These are phyloP conservation scores for Cucurbita moschata DNA, from an alignment of 306 rosid species.

Conservation along the genomic window DNA sequence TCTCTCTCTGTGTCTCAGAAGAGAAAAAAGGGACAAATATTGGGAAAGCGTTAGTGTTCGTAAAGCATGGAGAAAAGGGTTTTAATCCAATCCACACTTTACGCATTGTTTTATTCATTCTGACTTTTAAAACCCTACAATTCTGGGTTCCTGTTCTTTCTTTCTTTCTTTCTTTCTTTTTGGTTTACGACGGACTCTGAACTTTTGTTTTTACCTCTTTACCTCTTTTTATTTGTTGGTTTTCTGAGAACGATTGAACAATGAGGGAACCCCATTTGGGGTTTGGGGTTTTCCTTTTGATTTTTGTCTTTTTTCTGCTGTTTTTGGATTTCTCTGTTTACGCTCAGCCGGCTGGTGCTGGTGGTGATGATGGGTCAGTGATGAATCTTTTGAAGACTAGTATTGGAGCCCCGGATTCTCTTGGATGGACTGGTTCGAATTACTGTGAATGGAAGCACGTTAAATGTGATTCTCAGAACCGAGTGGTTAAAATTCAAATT, in stretches of 20 bases:
- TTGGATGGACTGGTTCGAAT: conserved; percentile 36
- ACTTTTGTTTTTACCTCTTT: background rate
- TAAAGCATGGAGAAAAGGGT: background rate
- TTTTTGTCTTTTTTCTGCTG: background rate
- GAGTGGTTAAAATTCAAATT: conserved; percentile 34
- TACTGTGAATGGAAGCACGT: conserved; percentile 37
- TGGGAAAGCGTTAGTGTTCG: background rate
- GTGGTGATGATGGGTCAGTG: conserved; percentile 21
- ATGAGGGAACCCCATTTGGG: conserved; percentile 27
- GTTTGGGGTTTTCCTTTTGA: conserved; percentile 2
- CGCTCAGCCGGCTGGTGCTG: conserved; percentile 32
- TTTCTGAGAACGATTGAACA: background rate
- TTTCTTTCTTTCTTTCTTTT: background rate
- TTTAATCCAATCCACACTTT: background rate
- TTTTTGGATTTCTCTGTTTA: background rate
- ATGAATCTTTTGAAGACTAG: conserved; percentile 23
- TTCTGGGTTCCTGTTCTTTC: background rate
- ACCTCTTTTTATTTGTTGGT: background rate
- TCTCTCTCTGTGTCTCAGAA: no score
- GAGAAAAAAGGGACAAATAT: no score
- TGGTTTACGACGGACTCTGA: background rate
- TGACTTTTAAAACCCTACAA: conserved; percentile 2
- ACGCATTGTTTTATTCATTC: background rate
- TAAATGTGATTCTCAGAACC: conserved; percentile 16
- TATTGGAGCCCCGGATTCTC: conserved; percentile 17